phyloP scores from a whole-genome alignment of 805 yeast genomes.

The Pichia nanzhaoensis region DNA sequence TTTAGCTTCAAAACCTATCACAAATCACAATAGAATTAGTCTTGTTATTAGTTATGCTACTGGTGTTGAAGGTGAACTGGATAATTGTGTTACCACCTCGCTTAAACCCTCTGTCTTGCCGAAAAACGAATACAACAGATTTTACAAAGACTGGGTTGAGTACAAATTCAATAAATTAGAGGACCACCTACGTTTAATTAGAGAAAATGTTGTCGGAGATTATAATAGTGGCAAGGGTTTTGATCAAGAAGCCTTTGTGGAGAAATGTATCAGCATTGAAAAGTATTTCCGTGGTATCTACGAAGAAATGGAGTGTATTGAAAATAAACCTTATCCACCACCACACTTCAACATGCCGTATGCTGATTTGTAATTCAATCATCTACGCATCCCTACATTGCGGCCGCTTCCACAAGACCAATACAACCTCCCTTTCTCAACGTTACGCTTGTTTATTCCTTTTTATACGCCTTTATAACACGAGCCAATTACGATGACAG shows the following conservation, averaged over 20 bases:
- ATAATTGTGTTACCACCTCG: constrained; percentile 28
- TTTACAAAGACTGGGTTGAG: constrained; percentile 31
- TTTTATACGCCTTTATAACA: too few species aligned
- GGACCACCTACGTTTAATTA: constrained; percentile 19
- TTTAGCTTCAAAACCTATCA: constrained; percentile 39
- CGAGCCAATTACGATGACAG: too few species aligned
- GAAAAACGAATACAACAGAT: constrained; percentile 27
- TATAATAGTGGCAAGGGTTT: constrained; percentile 21
- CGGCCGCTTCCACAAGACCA: too few species aligned
- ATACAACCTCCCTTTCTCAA: too few species aligned
- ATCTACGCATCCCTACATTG: too few species aligned
- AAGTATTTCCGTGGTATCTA: constrained; percentile 26
- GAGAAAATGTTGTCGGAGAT: constrained; percentile 17
- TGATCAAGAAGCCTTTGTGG: constrained; percentile 25
- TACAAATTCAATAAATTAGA: constrained; percentile 27
- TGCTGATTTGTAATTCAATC: constrained; percentile 11
- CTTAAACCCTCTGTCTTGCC: constrained; percentile 31
- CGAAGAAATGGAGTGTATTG: constrained; percentile 29
- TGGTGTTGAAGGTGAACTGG: constrained; percentile 23
- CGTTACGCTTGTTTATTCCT: too few species aligned
- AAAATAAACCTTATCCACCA: constrained; percentile 26
- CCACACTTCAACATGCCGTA: constrained; percentile 20
- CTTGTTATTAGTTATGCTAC: constrained; percentile 27
- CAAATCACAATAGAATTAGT: constrained; percentile 31
- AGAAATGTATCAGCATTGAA: constrained; percentile 26